Conservation (phyloP, 2,329 filamentous ascomycete genomes). For the Curvularia spicifera region DNA sequence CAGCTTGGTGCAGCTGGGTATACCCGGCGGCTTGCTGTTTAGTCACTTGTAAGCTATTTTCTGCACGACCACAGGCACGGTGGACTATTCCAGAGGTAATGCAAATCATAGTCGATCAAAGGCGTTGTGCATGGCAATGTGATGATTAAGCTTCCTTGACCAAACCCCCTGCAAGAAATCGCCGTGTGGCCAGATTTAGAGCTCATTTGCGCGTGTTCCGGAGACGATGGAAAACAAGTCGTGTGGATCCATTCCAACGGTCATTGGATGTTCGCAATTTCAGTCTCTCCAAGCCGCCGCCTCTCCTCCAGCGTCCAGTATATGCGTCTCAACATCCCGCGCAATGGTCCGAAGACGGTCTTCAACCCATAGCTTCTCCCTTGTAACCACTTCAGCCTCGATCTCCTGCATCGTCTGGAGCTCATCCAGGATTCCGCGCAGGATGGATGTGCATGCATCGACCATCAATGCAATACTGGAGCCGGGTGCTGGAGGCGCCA, state of each 20-base stretch:
- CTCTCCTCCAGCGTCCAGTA: conserved; percentile 20
- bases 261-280: neutral
- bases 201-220: neutral
- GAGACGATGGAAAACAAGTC: neutral
- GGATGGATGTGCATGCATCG: conserved; percentile 36
- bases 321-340: conserved; percentile 19
- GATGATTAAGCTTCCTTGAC: neutral
- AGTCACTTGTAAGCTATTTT: neutral
- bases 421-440: conserved; percentile 43
- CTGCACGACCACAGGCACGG: neutral
- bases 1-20: neutral
- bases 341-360: conserved; percentile 39
- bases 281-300: conserved; percentile 37
- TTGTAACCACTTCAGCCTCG: conserved; percentile 38
- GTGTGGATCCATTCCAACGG: neutral
- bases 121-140: neutral
- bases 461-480: conserved; percentile 46
- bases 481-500: conserved; percentile 35
- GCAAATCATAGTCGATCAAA: neutral
- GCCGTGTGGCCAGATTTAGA: neutral
- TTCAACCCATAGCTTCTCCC: conserved; percentile 48
- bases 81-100: neutral
- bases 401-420: conserved; percentile 44
- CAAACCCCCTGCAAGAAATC: neutral
- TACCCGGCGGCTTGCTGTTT: neutral